Evolutionary conservation across 2,329 filamentous ascomycete genomes (phyloP).

Genomic region (Talaromyces verruculosus): DNA sequence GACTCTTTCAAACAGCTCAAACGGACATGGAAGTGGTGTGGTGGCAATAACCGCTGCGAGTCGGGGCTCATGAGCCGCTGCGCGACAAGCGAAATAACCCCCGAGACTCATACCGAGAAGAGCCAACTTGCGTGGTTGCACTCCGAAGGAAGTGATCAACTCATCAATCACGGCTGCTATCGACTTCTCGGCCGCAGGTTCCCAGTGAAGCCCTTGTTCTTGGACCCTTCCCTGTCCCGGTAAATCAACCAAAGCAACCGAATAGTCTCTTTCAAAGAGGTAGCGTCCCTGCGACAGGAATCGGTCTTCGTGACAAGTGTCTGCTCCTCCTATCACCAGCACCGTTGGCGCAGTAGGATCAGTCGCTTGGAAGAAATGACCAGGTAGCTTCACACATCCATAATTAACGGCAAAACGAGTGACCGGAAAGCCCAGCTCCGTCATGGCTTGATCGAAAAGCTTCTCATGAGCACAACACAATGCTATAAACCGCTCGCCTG

Average conservation of each 20-base stretch:
- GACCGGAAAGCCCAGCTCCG: background rate
- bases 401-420: background rate
- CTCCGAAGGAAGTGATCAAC: background rate
- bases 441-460: background rate
- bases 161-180: background rate
- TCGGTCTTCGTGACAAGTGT: background rate
- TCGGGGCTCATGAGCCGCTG: background rate
- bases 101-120: background rate
- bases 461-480: background rate
- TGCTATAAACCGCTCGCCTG: background rate
- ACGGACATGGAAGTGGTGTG: background rate
- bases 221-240: background rate
- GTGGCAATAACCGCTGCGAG: background rate
- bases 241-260: background rate
- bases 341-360: background rate
- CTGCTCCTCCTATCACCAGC: background rate
- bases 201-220: background rate
- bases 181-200: background rate
- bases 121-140: background rate
- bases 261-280: background rate
- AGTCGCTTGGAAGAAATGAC: background rate
- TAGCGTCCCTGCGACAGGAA: background rate
- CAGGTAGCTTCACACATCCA: background rate
- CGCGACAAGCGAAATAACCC: background rate
- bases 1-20: background rate